Evolutionary conservation across 2,329 filamentous ascomycete species (phyloP), one percentile per base, ranked within the genome.

Genomic region (Sporothrix globosa): DNA sequence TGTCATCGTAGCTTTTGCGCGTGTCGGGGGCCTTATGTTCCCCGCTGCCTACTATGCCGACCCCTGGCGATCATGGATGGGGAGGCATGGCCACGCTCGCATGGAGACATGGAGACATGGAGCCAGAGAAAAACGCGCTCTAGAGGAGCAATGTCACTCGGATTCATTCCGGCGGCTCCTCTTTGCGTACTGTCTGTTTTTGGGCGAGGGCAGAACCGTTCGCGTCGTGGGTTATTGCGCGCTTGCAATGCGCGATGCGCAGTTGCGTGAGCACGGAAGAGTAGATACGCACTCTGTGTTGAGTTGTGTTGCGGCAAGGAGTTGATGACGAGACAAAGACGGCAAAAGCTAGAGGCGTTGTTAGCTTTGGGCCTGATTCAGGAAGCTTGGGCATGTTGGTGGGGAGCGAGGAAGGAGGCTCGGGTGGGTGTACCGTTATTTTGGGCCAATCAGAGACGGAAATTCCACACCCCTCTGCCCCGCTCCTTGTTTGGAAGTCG

Each of bases 401-500:
- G 39, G 58, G 58, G 34, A 39, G 11, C 3, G 54, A 56, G 41
- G 66, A 27, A 58, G 41, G 52, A 44, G n/a, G 34, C 50, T 56
- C 21, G 34, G 46, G 30, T 27, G 39, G 27, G 63, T 53, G 34
- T 13, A 27, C n/a, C n/a, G 41, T 14, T 52, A 11, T 13, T 19
- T 46, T n/a, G 54, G 41, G 30, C 73, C 70, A 73, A 72, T 72
- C 44, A 68, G 30, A 13, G 10, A 9, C 7, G 13, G 2, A 13
- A 39, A 60, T 70, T 70, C 41, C 56, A 66, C 67, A 65, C 69
- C 72, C 73, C 70, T 65, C 72, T 56, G 65, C 71, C 72, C 72
- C 68, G 70, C 68, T 50, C 68, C 66, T 73, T 72, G 69, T 71
- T 73, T 71, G 67, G 73, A 61, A 67, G 73, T 68, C 70, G 72